Evolutionary conservation across 2,329 filamentous ascomycete genomes (phyloP).

Genomic region (Pseudocercospora musae): DNA sequence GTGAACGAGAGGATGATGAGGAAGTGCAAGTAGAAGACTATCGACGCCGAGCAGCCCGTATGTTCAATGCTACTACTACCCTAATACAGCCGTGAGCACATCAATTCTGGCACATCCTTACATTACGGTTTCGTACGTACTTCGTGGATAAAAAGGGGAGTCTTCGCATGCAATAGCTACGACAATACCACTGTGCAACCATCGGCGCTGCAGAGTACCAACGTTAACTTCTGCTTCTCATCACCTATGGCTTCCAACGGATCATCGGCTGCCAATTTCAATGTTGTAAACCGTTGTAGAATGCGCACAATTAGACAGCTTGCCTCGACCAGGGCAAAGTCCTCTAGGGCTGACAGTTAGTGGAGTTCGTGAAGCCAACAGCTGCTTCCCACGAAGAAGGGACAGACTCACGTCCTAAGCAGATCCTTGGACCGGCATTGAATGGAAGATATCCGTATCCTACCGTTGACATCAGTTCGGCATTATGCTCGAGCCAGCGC

Average conservation of each 20-base stretch:
- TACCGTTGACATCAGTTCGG: not conserved
- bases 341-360: not conserved
- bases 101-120: too few relatives aligned
- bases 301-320: slow-evolving; percentile 10
- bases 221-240: not conserved
- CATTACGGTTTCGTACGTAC: too few relatives aligned
- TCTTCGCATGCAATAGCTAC: too few relatives aligned
- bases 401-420: slow-evolving; percentile 10
- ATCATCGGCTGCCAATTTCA: not conserved
- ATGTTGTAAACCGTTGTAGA: not conserved
- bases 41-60: too few relatives aligned
- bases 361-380: not conserved
- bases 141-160: too few relatives aligned
- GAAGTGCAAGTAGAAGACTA: too few relatives aligned
- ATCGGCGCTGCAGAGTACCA: not conserved
- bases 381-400: not conserved
- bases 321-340: slow-evolving; percentile 13
- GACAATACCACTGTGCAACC: not conserved
- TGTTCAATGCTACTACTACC: too few relatives aligned
- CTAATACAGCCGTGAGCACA: too few relatives aligned
- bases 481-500: slow-evolving; percentile 2
- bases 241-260: not conserved
- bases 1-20: too few relatives aligned
- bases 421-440: slow-evolving; percentile 15
- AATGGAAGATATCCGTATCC: slow-evolving; percentile 19